Conservation (phyloP, 306 rosid species). For the Cicer judaicum region DNA sequence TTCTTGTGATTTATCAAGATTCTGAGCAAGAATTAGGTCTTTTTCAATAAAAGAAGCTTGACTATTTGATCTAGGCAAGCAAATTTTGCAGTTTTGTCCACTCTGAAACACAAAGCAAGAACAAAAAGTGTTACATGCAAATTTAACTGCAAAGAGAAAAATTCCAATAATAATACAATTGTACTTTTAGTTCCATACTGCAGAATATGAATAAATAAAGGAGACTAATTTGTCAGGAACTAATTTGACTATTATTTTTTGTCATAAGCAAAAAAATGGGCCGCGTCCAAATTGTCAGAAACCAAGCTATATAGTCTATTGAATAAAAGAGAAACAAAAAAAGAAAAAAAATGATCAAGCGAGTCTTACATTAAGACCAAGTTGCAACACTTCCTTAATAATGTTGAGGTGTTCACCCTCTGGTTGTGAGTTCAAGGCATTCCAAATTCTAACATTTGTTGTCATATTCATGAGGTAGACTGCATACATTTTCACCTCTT, state of each 20-base stretch:
- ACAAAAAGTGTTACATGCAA: background rate
- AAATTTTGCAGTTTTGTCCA: slow-evolving; percentile 4
- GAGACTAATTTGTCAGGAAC: no score
- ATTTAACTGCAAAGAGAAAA: background rate
- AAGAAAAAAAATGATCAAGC: background rate
- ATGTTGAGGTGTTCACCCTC: slow-evolving; percentile 30
- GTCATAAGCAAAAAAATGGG: no score
- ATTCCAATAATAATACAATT: no score
- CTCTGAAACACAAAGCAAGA: background rate
- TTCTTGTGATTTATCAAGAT: slow-evolving; percentile 59
- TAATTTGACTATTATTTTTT: no score
- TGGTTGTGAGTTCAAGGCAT: slow-evolving; percentile 36
- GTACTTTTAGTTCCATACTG: no score
- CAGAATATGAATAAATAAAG: background rate
- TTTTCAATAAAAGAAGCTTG: background rate
- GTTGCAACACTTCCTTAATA: slow-evolving; percentile 43
- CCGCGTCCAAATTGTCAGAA: no score
- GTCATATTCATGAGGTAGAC: slow-evolving; percentile 42
- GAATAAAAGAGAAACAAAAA: background rate
- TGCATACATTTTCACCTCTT: slow-evolving; percentile 10
- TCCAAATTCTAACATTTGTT: slow-evolving; percentile 42
- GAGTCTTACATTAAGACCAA: slow-evolving; percentile 42
- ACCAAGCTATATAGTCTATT: no score
- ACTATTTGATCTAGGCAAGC: background rate
- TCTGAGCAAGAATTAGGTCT: slow-evolving; percentile 30